phyloP scores from a whole-genome alignment of 108 stramenopile genomes.

The Stephanodiscus minutulus region DNA sequence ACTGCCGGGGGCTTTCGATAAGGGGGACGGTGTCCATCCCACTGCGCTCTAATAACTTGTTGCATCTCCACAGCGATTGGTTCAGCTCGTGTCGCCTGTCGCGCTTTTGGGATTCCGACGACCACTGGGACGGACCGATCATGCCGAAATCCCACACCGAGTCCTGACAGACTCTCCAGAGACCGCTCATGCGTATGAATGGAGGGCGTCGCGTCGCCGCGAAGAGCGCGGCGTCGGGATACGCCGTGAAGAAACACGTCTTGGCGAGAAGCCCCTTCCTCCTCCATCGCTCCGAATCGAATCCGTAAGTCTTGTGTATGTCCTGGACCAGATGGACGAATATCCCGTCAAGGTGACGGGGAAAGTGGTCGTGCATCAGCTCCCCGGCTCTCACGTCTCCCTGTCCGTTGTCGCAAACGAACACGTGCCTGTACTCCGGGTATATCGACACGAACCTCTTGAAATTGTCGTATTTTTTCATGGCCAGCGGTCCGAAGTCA shows the following conservation, averaged over 20 bases:
- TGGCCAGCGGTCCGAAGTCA: constrained; percentile 89
- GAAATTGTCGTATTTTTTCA: constrained; percentile 95
- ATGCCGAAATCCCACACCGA: constrained; percentile 80
- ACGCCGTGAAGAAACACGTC: constrained; percentile 91
- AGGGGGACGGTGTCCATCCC: constrained; percentile 57
- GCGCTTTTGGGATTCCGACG: constrained; percentile 65
- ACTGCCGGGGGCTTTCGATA: constrained; percentile 63
- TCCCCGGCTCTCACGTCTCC: constrained; percentile 97
- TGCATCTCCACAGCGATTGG: constrained; percentile 81
- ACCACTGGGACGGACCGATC: constrained; percentile 76
- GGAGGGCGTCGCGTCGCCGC: constrained; percentile 84
- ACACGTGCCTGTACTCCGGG: constrained; percentile 95
- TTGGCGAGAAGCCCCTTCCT: constrained; percentile 60
- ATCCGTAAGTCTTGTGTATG: constrained; percentile 73
- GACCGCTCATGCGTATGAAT: constrained; percentile 75
- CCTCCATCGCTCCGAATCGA: constrained; percentile 73
- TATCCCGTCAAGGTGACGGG: constrained; percentile 77
- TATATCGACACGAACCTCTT: constrained; percentile 90
- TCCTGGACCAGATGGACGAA: constrained; percentile 93
- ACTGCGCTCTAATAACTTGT: constrained; percentile 53
- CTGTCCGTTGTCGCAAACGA: constrained; percentile 99
- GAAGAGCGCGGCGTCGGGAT: constrained; percentile 92
- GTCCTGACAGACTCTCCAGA: constrained; percentile 80
- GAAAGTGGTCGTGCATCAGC: constrained; percentile 90
- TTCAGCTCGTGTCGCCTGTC: constrained; percentile 80